These are phyloP conservation scores for Leonotis leonurus DNA, from an alignment of 257 asterid species.

Conservation along the genomic window DNA sequence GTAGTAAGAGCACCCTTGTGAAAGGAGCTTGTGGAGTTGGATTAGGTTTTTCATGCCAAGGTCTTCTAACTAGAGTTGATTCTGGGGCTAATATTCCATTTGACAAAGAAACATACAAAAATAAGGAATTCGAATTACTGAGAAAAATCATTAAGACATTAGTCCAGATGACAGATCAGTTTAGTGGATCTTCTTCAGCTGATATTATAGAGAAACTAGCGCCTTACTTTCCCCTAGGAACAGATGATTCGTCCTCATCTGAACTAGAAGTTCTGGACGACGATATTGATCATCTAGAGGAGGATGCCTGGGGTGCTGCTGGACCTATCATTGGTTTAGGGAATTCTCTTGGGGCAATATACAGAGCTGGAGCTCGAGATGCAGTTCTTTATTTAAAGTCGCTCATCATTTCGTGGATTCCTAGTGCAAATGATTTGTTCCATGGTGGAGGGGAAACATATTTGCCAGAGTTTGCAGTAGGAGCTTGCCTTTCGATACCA, in stretches of 20 bases:
- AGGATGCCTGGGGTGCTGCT: conserved; percentile 77
- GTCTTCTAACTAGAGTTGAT: conserved; percentile 59
- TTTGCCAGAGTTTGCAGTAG: conserved; percentile 42
- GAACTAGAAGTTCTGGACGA: conserved; percentile 29
- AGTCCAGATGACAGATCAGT: conserved; percentile 55
- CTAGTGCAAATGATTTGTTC: conserved; percentile 26
- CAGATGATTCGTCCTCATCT: conserved; percentile 25
- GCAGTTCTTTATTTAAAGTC: conserved; percentile 58
- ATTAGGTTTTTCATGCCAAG: conserved; percentile 82
- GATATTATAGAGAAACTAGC: conserved; percentile 43
- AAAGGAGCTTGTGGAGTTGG: conserved; percentile 98
- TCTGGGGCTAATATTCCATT: conserved; percentile 34
- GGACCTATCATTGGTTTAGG: conserved; percentile 88
- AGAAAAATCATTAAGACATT: conserved; percentile 56
- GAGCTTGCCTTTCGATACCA: conserved; percentile 84
- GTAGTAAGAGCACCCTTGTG: conserved; percentile 81
- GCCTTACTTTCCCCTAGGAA: conserved; percentile 41
- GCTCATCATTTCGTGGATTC: conserved; percentile 62
- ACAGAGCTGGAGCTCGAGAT: conserved; percentile 63
- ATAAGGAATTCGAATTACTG: conserved; percentile 52
- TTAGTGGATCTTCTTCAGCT: conserved; percentile 53
- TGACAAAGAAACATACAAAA: conserved; percentile 37
- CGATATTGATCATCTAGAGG: conserved; percentile 45
- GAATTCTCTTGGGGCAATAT: conserved; percentile 65
- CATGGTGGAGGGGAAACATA: conserved; percentile 21